Conservation (phyloP, 106 monocot species). For the Dioscorea alata region DNA sequence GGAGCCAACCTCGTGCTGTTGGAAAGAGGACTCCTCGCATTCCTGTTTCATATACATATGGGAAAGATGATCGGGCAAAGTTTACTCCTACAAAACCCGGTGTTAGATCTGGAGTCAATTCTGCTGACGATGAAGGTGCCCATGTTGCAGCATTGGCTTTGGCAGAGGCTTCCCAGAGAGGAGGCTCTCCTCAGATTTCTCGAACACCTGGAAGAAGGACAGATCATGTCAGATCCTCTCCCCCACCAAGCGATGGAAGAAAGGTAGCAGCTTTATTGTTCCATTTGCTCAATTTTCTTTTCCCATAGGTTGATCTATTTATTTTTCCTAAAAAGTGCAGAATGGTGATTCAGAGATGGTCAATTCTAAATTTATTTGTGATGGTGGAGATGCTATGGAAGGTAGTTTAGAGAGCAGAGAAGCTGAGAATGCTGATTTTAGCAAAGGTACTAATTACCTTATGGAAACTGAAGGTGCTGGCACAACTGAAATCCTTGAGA, state of each 20-base stretch:
- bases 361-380: slow-evolving; percentile 42
- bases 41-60: slow-evolving; percentile 55
- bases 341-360: slow-evolving; percentile 44
- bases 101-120: slow-evolving; percentile 30
- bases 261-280: slow-evolving; percentile 37
- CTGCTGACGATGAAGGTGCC: slow-evolving; percentile 77
- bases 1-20: slow-evolving; percentile 78
- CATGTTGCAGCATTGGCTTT: slow-evolving; percentile 95
- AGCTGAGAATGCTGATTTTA: slow-evolving; percentile 89
- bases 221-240: slow-evolving; percentile 30
- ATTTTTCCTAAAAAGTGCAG: slow-evolving; percentile 24
- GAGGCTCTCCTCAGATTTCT: slow-evolving; percentile 89
- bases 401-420: slow-evolving; percentile 90
- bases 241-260: slow-evolving; percentile 40
- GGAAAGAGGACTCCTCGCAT: slow-evolving; percentile 95
- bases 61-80: slow-evolving; percentile 36
- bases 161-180: slow-evolving; percentile 83
- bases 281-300: background rate
- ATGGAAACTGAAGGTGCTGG: slow-evolving; percentile 24
- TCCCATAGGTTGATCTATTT: background rate
- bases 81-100: slow-evolving; percentile 24
- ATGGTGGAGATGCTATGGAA: slow-evolving; percentile 53
- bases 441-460: slow-evolving; percentile 24
- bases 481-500: slow-evolving; percentile 28
- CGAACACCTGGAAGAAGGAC: slow-evolving; percentile 47